Evolutionary conservation across 352 stramenopile genomes (phyloP), one percentile per base, ranked within the genome.

Genomic region (Phytophthora chlamydospora): DNA sequence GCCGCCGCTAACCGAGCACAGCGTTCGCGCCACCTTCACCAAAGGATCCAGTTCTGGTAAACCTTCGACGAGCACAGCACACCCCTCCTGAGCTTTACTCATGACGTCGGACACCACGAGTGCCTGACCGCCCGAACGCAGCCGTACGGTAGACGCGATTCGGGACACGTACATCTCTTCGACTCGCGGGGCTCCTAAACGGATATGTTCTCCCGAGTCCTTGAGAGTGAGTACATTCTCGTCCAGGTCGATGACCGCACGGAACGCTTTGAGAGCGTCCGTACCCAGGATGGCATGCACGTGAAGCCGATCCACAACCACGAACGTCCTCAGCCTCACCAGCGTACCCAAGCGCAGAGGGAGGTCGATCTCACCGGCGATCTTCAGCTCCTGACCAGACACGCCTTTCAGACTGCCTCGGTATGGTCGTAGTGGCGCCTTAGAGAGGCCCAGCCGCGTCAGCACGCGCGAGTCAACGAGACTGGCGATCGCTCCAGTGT

Each of bases 401-500:
- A 13, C 44, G 8, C 48, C 45, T 14, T 8, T 16, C 6, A 46
- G 34, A 4, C 21, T 17, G 0, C 48, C 48, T 17, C 34, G 17
- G 16, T 56, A 45, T 9, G 34, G 34, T 46, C 16, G 6, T 6
- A 56, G 35, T 6, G 48, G 35, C 13, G 33, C 36, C 2, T 7
- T 4, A 2, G 48, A 21, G 11, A 19, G 34, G 6, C 48, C 24
- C 3, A 46, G n/a, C 8, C 35, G 48, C 13, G 35, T 44, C 48
- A 56, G 35, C 34, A 46, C 33, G 4, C 4, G 12, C 4, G 10
- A 5, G 2, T 45, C 21, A 14, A 55, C 48, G 0, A 56, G 17
- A 45, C 48, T 56, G 8, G 45, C 19, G 9, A 35, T 38, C 13
- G 48, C 48, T 17, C 35, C 34, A n/a, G 48, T 56, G 34, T 56